Percentiles rank a stretch among this genome's conserved stretches.
Conservation (phyloP, 768 basidiomycete species). For the Boletus bicolor region DNA sequence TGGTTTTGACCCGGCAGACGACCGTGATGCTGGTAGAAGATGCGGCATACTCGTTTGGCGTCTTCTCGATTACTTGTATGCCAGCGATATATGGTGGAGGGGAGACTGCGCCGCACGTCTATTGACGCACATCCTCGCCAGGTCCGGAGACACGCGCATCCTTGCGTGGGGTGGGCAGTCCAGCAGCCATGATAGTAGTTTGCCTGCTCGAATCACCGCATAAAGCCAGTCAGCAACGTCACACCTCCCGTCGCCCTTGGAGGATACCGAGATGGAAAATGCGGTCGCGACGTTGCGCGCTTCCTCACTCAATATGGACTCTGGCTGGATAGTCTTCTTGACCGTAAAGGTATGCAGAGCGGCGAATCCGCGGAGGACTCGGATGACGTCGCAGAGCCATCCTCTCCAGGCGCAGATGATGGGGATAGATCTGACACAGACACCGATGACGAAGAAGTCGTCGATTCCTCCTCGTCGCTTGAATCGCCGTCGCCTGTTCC, state of each 20-base stretch:
- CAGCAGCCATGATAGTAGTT: neutral
- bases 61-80: neutral
- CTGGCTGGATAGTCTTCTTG: neutral
- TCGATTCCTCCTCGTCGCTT: neutral
- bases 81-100: neutral
- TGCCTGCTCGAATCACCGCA: neutral
- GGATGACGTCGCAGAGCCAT: neutral
- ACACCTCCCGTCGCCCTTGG: neutral
- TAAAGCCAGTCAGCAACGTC: neutral
- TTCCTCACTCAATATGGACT: neutral
- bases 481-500: neutral
- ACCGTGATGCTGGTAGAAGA: neutral
- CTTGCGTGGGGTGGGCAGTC: constrained; percentile 9
- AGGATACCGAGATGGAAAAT: neutral
- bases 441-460: neutral
- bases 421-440: neutral
- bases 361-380: neutral
- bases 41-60: neutral
- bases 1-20: neutral
- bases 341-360: neutral
- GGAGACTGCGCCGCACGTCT: neutral
- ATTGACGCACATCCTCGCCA: neutral
- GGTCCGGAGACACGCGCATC: neutral
- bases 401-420: neutral
- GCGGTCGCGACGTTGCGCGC: neutral